Conservation (phyloP, 768 basidiomycete genomes). For the Termitomyces sp. region DNA sequence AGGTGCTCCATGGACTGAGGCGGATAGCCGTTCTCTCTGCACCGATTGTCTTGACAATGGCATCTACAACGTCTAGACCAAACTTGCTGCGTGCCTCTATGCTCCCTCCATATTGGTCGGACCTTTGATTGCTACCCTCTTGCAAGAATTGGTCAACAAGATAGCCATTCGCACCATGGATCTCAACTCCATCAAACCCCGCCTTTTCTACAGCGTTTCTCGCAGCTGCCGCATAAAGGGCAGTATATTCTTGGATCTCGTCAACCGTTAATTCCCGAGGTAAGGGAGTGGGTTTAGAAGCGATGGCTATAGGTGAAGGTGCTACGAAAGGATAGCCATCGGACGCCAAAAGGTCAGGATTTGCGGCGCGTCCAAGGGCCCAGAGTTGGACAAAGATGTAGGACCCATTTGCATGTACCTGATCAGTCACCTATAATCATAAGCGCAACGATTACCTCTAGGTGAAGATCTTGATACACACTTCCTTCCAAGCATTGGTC, state of each 20-base stretch:
- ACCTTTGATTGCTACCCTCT: slow-evolving; percentile 45
- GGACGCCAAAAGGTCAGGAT: slow-evolving; percentile 24
- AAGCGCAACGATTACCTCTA: background rate
- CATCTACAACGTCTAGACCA: slow-evolving; percentile 45
- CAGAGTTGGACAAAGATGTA: slow-evolving; percentile 45
- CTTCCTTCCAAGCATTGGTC: slow-evolving; percentile 49
- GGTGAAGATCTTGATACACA: slow-evolving; percentile 14
- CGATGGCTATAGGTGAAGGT: slow-evolving; percentile 14
- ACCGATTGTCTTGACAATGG: slow-evolving; percentile 47
- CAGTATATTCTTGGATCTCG: slow-evolving; percentile 47
- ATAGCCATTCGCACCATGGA: slow-evolving; percentile 42
- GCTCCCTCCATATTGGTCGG: slow-evolving; percentile 65
- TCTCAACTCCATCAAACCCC: slow-evolving; percentile 63
- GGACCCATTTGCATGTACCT: slow-evolving; percentile 44
- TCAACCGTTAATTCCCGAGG: slow-evolving; percentile 38
- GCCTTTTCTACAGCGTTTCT: slow-evolving; percentile 47
- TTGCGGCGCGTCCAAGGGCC: slow-evolving; percentile 40
- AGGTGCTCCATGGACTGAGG: slow-evolving; percentile 46
- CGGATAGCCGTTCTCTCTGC: slow-evolving; percentile 48
- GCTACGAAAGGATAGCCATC: slow-evolving; percentile 18
- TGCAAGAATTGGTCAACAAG: slow-evolving; percentile 61
- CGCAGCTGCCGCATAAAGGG: slow-evolving; percentile 47
- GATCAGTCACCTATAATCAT: slow-evolving; percentile 40
- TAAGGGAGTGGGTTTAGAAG: slow-evolving; percentile 25
- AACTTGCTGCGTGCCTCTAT: slow-evolving; percentile 58